Evolutionary conservation across 2,329 filamentous ascomycete species (phyloP), one percentile per base, ranked within the genome.

Genomic region (Diaporthe australafricana): DNA sequence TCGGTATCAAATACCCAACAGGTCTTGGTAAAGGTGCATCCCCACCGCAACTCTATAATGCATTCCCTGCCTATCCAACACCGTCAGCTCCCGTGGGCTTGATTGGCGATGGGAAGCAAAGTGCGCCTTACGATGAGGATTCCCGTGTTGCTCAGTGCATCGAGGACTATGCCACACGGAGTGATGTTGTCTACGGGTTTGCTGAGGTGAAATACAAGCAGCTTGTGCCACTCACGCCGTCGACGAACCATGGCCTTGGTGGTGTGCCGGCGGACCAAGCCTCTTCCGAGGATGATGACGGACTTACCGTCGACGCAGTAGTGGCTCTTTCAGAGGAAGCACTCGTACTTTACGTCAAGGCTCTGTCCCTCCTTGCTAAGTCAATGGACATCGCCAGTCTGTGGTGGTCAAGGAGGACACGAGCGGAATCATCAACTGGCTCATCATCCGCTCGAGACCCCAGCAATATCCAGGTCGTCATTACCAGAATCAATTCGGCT

Each of bases 141-240:
- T 86, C 88, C 20, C 90, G 89, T 75, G 91, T 93, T 50, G 91
- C 96, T 2, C 92, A 95, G 78, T 88, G 90, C 55, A 95, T 98
- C 71, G 96, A 99, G 80, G 95, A 98, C 77, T 92, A 94, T 75
- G 96, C 96, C 1, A 96, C 95, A 40, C 89, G 95, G 48, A 98
- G 95, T 79, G 95, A 99, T 80, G 96, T 98, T 56, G 95, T 99
- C 3, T 99, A 95, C 80, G 95, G 96, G 3, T 98, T 99, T 82
- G 96, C 96, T 7, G 96, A 99, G 83, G 96, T 99, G 79, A 99
- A 99, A 82, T 98, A 97, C 83, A 96, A 97, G 82, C 96, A 99
- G 81, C 88, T 99, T n/a, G 90, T 98, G 63, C 96, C 96, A 3
- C 85, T 96, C 55, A 91, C 94, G 1, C 96, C 96, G 1, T 96